Evolutionary conservation across 768 basidiomycete species (phyloP), one percentile per base, ranked within the genome.

Genomic region (Russula virescens): DNA sequence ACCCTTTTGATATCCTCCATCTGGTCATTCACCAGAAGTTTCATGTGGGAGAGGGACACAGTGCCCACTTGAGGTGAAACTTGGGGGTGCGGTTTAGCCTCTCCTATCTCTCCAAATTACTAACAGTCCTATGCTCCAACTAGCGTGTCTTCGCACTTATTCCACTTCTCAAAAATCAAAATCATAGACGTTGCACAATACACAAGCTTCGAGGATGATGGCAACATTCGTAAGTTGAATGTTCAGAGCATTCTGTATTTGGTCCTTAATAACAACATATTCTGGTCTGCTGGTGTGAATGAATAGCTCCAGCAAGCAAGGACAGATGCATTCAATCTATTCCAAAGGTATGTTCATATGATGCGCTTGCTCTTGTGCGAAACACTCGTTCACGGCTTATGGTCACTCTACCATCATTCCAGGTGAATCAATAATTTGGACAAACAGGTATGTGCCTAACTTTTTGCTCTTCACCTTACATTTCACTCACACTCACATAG

Each of bases 11-110:
- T 90, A 53, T 90, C 87, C 45, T 83, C 89, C 9, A 67, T 91
- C 26, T 91, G 90, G 83, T 89, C 90, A 1, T 92, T 93, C 72
- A 77, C 86, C 16, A 91, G 89, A 34, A 89, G 88, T 70, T 91
- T 91, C 67, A 78, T 83, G 76, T 83, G 80, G 78, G 80, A 80
- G 57, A 71, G 69, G 19, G 70, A 74, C 58, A 71, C 72, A 46
- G 83, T 82, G 60, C 85, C 85, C 42, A 89, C 88, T 13, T 91
- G 89, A 89, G 88, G 89, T 54, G 88, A 91, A 75, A 88, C 87
- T 25, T 79, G 85, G 50, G 89, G 89, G 88, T 89, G 68, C 74
- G 86, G 76, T 16, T 35, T 23, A n/a, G 65, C 19, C 43, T 46
- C 38, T 58, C 21, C 42, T 47, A 34, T 23, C 4, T 16, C 31